A percentile compares a stretch with the other conserved stretches of the same genome.
These are phyloP conservation scores for Sporisorium iseilematis-ciliati DNA, from an alignment of 1,284 basidiomycete genomes.

Conservation along the genomic window DNA sequence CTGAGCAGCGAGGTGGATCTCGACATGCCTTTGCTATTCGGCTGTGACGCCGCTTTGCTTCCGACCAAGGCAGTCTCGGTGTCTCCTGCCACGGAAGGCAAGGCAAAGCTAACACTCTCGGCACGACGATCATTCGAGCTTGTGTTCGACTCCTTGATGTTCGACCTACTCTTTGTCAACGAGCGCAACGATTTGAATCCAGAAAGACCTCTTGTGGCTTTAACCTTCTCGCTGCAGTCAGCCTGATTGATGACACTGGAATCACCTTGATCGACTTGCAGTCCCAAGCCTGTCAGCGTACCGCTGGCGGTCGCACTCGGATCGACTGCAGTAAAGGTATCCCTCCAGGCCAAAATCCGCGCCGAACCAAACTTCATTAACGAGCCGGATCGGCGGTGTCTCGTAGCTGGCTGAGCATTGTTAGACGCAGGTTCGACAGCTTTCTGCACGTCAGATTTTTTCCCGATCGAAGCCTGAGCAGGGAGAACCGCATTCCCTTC, in stretches of 20 bases:
- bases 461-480: neutral
- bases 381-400: conserved; percentile 38
- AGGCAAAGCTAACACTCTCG: neutral
- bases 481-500: neutral
- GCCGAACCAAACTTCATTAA: conserved; percentile 24
- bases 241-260: neutral
- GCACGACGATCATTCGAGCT: neutral
- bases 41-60: neutral
- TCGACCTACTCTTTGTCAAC: conserved; percentile 1
- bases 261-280: conserved; percentile 8
- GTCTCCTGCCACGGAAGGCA: neutral
- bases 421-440: neutral
- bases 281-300: conserved; percentile 16
- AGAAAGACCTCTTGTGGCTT: conserved; percentile 11
- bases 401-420: neutral
- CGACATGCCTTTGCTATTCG: conserved; percentile 17
- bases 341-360: conserved; percentile 26
- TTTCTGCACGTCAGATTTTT: neutral
- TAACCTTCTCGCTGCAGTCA: neutral
- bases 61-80: neutral
- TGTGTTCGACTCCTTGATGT: neutral
- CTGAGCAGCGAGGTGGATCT: conserved; percentile 29
- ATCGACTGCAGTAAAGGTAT: conserved; percentile 7
- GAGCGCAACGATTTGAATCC: conserved; percentile 28
- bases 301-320: no score